These are phyloP conservation scores for Rehmannia glutinosa DNA, from an alignment of 257 asterid genomes.

Conservation along the genomic window DNA sequence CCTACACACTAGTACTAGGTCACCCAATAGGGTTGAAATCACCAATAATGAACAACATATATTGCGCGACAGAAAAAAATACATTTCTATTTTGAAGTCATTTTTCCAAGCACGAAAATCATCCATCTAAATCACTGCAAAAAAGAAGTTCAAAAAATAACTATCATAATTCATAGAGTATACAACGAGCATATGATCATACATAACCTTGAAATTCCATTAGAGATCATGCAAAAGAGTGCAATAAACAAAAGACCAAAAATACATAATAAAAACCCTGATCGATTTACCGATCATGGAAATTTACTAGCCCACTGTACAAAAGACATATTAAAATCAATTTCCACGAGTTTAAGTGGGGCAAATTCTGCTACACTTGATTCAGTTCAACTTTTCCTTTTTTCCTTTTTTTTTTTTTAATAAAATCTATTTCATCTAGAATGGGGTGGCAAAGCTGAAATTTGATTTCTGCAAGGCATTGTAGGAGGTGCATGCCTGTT, in stretches of 20 bases:
- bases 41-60: too few relatives aligned
- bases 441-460: conserved; percentile 27
- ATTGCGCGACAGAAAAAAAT: too few relatives aligned
- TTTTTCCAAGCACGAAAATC: too few relatives aligned
- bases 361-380: conserved; percentile 7
- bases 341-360: too few relatives aligned
- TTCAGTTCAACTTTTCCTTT: background rate
- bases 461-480: conserved; percentile 45
- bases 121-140: too few relatives aligned
- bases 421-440: conserved; percentile 19
- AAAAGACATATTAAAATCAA: background rate
- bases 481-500: conserved; percentile 51
- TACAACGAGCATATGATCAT: background rate
- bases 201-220: background rate
- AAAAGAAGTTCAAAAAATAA: too few relatives aligned
- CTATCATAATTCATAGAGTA: background rate
- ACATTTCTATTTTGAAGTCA: too few relatives aligned
- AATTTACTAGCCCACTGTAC: conserved; percentile 1
- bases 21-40: too few relatives aligned
- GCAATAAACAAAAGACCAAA: conserved; percentile 9
- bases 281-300: conserved; percentile 8
- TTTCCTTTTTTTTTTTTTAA: background rate
- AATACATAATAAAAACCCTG: background rate
- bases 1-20: too few relatives aligned
- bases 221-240: conserved; percentile 16